These are phyloP conservation scores for Strobilomyces confusus DNA, from an alignment of 768 basidiomycete genomes.

Conservation along the genomic window DNA sequence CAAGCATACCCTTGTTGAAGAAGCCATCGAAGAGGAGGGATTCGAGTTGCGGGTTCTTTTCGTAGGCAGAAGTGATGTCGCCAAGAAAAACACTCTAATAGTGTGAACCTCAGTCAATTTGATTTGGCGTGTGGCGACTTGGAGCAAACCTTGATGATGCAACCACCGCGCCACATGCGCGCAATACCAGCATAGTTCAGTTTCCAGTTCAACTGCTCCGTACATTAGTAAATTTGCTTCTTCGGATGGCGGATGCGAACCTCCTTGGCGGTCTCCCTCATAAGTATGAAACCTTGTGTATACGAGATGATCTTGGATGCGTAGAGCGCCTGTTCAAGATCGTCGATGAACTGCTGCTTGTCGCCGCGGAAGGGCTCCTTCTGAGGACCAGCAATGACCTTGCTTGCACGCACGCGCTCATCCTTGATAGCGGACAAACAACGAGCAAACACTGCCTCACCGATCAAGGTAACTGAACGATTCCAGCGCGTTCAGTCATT, in stretches of 20 bases:
- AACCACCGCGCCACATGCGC: slow-evolving; percentile 99
- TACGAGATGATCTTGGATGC: slow-evolving; percentile 99
- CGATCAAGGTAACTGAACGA: slow-evolving; percentile 87
- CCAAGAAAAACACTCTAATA: slow-evolving; percentile 88
- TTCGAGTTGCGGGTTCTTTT: slow-evolving; percentile 80
- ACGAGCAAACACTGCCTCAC: slow-evolving; percentile 98
- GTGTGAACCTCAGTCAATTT: slow-evolving; percentile 7
- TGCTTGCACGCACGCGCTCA: slow-evolving; percentile 92
- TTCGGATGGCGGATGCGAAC: slow-evolving; percentile 31
- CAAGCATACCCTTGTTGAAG: slow-evolving; percentile 79
- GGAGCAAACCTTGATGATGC: slow-evolving; percentile 84
- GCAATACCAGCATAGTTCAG: slow-evolving; percentile 98
- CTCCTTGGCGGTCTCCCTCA: slow-evolving; percentile 97
- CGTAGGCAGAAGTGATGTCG: slow-evolving; percentile 89
- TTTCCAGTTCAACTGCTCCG: slow-evolving; percentile 68
- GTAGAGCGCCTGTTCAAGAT: slow-evolving; percentile 98
- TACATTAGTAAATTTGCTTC: slow-evolving; percentile 3
- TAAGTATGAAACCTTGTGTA: slow-evolving; percentile 99
- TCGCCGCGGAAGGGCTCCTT: slow-evolving; percentile 94
- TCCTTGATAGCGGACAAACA: slow-evolving; percentile 96
- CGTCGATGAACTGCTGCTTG: slow-evolving; percentile 98
- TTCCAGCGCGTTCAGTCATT: slow-evolving; percentile 4
- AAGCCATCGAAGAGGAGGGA: slow-evolving; percentile 94
- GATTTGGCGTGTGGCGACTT: slow-evolving; percentile 6
- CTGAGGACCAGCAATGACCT: slow-evolving; percentile 84